phyloP scores from a whole-genome alignment of 2,329 filamentous ascomycete species.

The Helotiales sp. region DNA sequence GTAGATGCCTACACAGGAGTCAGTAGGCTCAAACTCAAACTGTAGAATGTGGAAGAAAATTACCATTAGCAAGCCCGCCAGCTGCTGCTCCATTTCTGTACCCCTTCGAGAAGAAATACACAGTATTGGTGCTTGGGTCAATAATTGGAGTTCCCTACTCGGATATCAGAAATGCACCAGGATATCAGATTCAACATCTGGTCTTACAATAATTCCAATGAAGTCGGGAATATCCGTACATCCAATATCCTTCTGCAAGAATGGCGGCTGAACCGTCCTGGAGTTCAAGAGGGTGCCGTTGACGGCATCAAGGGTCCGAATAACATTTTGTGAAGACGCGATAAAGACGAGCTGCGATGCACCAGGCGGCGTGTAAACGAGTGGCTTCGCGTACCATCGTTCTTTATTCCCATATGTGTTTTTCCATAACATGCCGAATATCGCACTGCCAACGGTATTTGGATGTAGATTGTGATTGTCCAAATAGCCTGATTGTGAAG shows the following conservation, averaged over 20 bases:
- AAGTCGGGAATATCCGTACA: constrained; percentile 50
- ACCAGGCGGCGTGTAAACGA: constrained; percentile 50
- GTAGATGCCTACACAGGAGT: constrained; percentile 35
- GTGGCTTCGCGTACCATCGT: constrained; percentile 50
- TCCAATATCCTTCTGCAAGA: constrained; percentile 38
- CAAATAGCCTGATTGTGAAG: constrained; percentile 47
- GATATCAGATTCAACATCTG: background rate
- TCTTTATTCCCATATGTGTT: constrained; percentile 41
- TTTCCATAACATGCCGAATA: constrained; percentile 47
- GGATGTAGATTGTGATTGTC: constrained; percentile 51
- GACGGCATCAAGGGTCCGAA: constrained; percentile 49
- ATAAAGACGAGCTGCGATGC: constrained; percentile 46
- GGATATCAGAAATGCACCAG: background rate
- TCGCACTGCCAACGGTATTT: constrained; percentile 42
- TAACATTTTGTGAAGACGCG: constrained; percentile 47
- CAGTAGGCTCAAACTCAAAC: background rate
- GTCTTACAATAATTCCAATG: constrained; percentile 44
- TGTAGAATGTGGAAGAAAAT: background rate
- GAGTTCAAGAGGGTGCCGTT: constrained; percentile 47
- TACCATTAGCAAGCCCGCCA: constrained; percentile 38
- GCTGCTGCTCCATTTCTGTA: constrained; percentile 41
- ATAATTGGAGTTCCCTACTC: constrained; percentile 45
- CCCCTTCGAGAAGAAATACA: constrained; percentile 47
- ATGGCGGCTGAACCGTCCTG: constrained; percentile 48
- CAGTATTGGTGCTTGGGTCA: constrained; percentile 44